Conservation (phyloP, 129 eudicot genomes). For the Tagetes patula region DNA sequence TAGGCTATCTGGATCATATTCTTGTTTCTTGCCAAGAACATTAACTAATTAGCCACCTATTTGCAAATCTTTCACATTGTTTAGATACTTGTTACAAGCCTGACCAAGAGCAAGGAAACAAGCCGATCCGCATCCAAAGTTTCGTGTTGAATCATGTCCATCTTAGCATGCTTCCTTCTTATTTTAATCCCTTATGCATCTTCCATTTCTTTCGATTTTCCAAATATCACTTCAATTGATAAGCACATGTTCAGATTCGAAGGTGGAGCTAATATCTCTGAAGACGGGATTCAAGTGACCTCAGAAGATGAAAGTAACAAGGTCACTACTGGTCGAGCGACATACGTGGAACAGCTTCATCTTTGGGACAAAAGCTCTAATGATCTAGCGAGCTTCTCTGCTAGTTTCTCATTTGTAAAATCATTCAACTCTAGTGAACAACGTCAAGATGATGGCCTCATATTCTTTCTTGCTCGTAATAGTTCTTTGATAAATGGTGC, state of each 20-base stretch:
- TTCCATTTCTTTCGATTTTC: conserved; percentile 26
- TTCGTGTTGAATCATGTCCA: conserved; percentile 1
- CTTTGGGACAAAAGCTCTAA: conserved; percentile 29
- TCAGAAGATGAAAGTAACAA: background rate
- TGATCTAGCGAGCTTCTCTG: conserved; percentile 30
- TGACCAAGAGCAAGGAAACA: no score
- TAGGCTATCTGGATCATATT: background rate
- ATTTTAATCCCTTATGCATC: conserved; percentile 17
- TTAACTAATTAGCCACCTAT: background rate
- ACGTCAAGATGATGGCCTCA: conserved; percentile 24
- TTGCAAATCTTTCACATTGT: no score
- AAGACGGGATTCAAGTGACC: conserved; percentile 31
- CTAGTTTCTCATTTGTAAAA: conserved; percentile 31
- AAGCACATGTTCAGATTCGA: background rate
- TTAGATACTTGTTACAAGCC: no score
- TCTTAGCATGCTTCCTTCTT: conserved; percentile 13
- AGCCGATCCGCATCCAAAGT: background rate
- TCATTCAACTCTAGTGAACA: background rate
- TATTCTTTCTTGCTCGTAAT: conserved; percentile 33
- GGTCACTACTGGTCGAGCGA: conserved; percentile 14
- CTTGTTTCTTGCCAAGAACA: no score
- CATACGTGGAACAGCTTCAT: conserved; percentile 30
- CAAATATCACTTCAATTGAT: background rate
- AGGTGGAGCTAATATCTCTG: conserved; percentile 16
- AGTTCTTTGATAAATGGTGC: background rate